Evolutionary conservation across 163 green algal genomes (phyloP).

Genomic region (Picocystis sp.): DNA sequence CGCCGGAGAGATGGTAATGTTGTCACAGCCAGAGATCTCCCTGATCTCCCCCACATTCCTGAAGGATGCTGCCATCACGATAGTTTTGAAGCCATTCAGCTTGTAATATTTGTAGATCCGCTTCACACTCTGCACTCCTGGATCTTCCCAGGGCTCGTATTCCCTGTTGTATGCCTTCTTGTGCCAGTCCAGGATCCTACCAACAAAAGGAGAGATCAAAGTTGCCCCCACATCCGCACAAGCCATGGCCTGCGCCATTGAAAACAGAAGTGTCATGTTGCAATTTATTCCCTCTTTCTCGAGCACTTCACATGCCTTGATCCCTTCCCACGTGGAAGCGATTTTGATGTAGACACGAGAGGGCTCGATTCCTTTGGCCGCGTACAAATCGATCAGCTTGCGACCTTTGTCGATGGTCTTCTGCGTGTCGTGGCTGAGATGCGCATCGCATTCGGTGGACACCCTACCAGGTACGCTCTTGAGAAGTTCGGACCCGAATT

Average conservation of each 20-base stretch:
- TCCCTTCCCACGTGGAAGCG: constrained; percentile 67
- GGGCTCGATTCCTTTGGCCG: constrained; percentile 32
- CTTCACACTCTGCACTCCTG: constrained; percentile 58
- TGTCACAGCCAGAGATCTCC: constrained; percentile 69
- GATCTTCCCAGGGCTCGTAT: constrained; percentile 52
- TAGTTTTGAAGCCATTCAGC: constrained; percentile 44
- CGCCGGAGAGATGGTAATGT: constrained; percentile 75
- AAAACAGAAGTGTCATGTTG: constrained; percentile 89
- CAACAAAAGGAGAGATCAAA: constrained; percentile 79
- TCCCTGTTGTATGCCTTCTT: constrained; percentile 44
- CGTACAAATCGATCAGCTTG: constrained; percentile 59
- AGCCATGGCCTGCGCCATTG: constrained; percentile 61
- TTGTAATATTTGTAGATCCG: constrained; percentile 83
- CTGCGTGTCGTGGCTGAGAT: constrained; percentile 49
- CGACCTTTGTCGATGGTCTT: constrained; percentile 27
- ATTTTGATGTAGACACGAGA: constrained; percentile 73
- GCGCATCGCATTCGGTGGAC: constrained; percentile 68
- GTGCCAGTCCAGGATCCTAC: constrained; percentile 80
- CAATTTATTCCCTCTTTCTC: constrained; percentile 65
- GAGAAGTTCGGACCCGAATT: constrained; percentile 58
- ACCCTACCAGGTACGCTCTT: constrained; percentile 59
- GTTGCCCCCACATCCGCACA: constrained; percentile 60
- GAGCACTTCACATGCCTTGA: constrained; percentile 58
- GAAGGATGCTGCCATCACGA: constrained; percentile 79
- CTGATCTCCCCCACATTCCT: constrained; percentile 67